These are phyloP conservation scores for Nepenthes alata DNA, from an alignment of 179 eudicot species.

Conservation along the genomic window DNA sequence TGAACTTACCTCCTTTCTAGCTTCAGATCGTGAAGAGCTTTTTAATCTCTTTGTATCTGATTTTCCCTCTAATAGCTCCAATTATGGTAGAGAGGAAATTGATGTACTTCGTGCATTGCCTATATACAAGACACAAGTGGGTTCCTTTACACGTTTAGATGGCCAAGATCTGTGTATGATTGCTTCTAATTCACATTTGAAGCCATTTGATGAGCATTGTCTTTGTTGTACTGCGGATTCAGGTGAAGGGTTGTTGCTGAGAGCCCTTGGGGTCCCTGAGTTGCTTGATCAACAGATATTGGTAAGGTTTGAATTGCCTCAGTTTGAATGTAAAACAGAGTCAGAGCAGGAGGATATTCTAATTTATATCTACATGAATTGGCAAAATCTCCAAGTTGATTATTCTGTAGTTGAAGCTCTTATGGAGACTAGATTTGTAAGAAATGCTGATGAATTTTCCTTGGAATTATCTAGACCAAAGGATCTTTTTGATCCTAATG, in stretches of 20 bases:
- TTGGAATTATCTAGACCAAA: slow-evolving; percentile 51
- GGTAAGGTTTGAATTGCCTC: slow-evolving; percentile 74
- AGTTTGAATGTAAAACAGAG: slow-evolving; percentile 59
- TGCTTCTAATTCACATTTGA: slow-evolving; percentile 73
- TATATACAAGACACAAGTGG: slow-evolving; percentile 69
- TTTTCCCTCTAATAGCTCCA: slow-evolving; percentile 51
- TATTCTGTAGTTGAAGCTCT: slow-evolving; percentile 62
- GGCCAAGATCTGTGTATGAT: slow-evolving; percentile 61
- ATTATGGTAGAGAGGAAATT: slow-evolving; percentile 55
- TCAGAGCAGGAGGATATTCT: slow-evolving; percentile 75
- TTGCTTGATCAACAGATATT: slow-evolving; percentile 75
- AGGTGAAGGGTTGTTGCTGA: slow-evolving; percentile 48
- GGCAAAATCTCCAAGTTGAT: slow-evolving; percentile 79
- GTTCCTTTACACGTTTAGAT: slow-evolving; percentile 54
- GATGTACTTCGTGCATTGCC: slow-evolving; percentile 78
- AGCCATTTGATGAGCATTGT: slow-evolving; percentile 68
- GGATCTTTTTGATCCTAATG: slow-evolving; percentile 87
- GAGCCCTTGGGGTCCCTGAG: slow-evolving; percentile 79
- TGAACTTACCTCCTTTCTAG: slow-evolving; percentile 50
- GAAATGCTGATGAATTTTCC: slow-evolving; percentile 71
- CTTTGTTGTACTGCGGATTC: slow-evolving; percentile 54
- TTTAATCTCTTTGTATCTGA: slow-evolving; percentile 70
- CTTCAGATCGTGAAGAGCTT: slow-evolving; percentile 66
- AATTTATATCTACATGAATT: slow-evolving; percentile 65
- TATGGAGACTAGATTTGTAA: slow-evolving; percentile 66